Evolutionary conservation across 75 land plant genomes (phyloP).

Genomic region (Selaginella moellendorffii): DNA sequence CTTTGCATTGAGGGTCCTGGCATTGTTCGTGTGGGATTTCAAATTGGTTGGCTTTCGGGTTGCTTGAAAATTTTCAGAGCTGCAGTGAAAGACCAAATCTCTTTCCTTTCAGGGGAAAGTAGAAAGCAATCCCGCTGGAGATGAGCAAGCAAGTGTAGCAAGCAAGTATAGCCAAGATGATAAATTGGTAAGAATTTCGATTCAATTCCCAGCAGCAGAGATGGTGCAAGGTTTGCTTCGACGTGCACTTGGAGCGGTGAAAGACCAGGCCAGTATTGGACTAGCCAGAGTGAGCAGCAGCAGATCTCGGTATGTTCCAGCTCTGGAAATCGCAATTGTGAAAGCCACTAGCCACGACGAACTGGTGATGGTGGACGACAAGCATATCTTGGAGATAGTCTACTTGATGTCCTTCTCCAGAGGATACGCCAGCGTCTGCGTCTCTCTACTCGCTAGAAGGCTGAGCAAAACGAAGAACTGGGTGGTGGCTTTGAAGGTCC

Average conservation of each 20-base stretch:
- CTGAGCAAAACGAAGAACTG: conserved; percentile 68
- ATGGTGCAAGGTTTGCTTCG: conserved; percentile 33
- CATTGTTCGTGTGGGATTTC: too few relatives aligned
- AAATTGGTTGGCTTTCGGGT: too few relatives aligned
- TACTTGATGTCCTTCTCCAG: conserved; percentile 52
- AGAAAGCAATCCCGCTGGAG: too few relatives aligned
- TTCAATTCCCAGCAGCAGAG: too few relatives aligned
- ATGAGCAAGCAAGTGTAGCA: too few relatives aligned
- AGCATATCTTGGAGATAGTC: conserved; percentile 52
- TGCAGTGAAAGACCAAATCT: too few relatives aligned
- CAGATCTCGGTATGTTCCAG: conserved; percentile 39
- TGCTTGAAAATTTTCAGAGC: too few relatives aligned
- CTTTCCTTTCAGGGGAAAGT: too few relatives aligned
- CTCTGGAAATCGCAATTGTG: conserved; percentile 71
- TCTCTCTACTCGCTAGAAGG: conserved; percentile 36
- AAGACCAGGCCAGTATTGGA: conserved; percentile 81
- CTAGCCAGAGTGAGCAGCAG: conserved; percentile 33
- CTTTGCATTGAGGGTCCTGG: too few relatives aligned
- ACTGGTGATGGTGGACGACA: conserved; percentile 41
- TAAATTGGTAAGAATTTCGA: too few relatives aligned
- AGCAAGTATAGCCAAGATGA: too few relatives aligned
- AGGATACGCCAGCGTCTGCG: conserved; percentile 52
- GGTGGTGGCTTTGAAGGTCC: conserved; percentile 79
- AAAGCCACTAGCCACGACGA: conserved; percentile 90
- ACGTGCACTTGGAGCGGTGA: conserved; percentile 65